These are phyloP conservation scores for Crinitomyces ghanaensis DNA, from an alignment of 805 yeast species.

Conservation along the genomic window DNA sequence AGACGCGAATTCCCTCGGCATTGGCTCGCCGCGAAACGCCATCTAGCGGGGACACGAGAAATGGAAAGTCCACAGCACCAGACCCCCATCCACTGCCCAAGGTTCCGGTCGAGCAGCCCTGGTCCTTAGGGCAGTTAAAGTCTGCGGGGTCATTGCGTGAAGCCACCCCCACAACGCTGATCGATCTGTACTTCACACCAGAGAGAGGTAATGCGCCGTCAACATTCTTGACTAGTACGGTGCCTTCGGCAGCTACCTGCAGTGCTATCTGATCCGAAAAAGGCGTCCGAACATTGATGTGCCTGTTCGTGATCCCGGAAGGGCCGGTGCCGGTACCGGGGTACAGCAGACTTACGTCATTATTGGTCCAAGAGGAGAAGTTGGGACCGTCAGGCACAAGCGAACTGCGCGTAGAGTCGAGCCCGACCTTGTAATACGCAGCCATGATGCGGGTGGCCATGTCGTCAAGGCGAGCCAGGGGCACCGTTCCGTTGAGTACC, in stretches of 20 bases:
- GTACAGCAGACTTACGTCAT: slow-evolving; percentile 30
- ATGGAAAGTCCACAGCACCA: slow-evolving; percentile 45
- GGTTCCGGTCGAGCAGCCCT: slow-evolving; percentile 41
- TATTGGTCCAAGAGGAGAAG: slow-evolving; percentile 48
- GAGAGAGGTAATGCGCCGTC: slow-evolving; percentile 45
- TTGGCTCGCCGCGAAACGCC: slow-evolving; percentile 40
- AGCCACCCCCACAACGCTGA: slow-evolving; percentile 41
- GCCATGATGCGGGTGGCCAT: slow-evolving; percentile 53
- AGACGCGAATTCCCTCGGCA: slow-evolving; percentile 32
- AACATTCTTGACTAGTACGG: slow-evolving; percentile 43
- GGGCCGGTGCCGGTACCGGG: slow-evolving; percentile 38
- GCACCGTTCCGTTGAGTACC: slow-evolving; percentile 43
- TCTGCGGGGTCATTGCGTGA: slow-evolving; percentile 43
- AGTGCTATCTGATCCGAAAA: slow-evolving; percentile 37
- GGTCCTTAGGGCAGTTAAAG: slow-evolving; percentile 39
- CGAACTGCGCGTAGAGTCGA: slow-evolving; percentile 16
- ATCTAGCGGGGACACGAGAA: slow-evolving; percentile 46
- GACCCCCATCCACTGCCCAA: slow-evolving; percentile 57
- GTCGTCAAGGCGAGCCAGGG: slow-evolving; percentile 43
- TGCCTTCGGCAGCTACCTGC: slow-evolving; percentile 45
- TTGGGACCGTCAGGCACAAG: slow-evolving; percentile 33
- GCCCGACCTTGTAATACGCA: slow-evolving; percentile 39
- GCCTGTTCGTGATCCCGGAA: slow-evolving; percentile 42
- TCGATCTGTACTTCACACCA: slow-evolving; percentile 27
- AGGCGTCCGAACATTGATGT: slow-evolving; percentile 40